Evolutionary conservation across 2,329 filamentous ascomycete genomes (phyloP), one percentile per base, ranked within the genome.

Genomic region (Blumeriella jaapii): DNA sequence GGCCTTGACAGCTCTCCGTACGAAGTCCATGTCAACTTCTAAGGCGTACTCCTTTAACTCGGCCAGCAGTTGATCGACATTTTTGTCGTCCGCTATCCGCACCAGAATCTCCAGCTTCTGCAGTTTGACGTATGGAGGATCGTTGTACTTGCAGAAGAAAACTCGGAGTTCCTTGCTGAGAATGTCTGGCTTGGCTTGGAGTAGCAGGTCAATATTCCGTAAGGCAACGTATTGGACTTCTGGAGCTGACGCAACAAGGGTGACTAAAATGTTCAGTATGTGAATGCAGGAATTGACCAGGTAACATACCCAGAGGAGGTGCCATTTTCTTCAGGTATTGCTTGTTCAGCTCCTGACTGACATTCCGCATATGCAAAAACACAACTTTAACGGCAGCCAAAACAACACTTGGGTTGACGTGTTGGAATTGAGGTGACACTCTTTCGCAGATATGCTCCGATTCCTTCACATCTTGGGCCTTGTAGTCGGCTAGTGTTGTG

Each of bases 71-170:
- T 96, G 91, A 55, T 98, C 91, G 41, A 89, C 89, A 55, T 96
- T 98, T 56, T 80, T 82, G 50, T 95, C 87, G 61, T 95, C 96
- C 42, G 89, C 85, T 76, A 98, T 96, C 59, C 91, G 79, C 30
- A 98, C 89, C 91, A 98, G 96, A 45, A 96, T 96, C 57, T 98
- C 91, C 31, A 98, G 73, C 57, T 98, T 98, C 56, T 94, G 82
- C 41, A 98, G 76, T 61, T 98, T 98, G 52, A 98, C 78, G 57
- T 98, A 98, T 14, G 86, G 86, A 2, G 91, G 89, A 51, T 98
- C 91, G 57, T 96, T 96, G 65, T 98, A 98, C 63, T 98, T 98
- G 78, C 91, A 98, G 65, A 98, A 98, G 65, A 98, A 98, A 6
- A 98, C 91, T 28, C 91, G 77, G 53, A 98, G 76, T 60, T 98